Evolutionary conservation across 371 early-diverging fungal genomes (phyloP).

Genomic region (Nematocida homosporus): DNA sequence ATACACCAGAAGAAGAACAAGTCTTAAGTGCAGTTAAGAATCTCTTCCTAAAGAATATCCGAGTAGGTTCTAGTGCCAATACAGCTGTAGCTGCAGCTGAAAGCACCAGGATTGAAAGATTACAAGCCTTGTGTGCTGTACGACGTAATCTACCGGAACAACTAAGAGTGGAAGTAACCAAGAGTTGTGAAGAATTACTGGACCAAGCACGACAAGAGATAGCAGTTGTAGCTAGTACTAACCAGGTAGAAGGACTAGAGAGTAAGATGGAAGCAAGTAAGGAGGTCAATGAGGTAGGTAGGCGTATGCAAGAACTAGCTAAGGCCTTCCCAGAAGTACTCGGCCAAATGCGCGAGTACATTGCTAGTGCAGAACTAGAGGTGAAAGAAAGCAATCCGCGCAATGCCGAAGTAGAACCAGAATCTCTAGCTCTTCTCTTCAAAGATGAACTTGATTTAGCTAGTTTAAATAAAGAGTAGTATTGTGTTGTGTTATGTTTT

Average conservation of each 20-base stretch:
- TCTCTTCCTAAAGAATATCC: constrained; percentile 49
- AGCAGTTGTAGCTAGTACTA: background rate
- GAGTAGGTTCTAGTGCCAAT: constrained; percentile 40
- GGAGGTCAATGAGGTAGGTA: background rate
- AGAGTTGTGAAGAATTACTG: background rate
- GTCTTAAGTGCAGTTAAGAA: constrained; percentile 39
- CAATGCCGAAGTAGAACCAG: constrained; percentile 30
- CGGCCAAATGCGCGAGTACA: constrained; percentile 12
- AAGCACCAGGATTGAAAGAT: background rate
- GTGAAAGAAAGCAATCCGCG: constrained; percentile 44
- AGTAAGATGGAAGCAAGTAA: background rate
- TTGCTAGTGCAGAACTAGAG: constrained; percentile 19
- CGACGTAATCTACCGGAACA: constrained; percentile 28
- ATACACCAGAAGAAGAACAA: constrained; percentile 8
- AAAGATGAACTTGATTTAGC: constrained; percentile 44
- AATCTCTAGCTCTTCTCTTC: constrained; percentile 46
- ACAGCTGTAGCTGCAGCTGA: constrained; percentile 35
- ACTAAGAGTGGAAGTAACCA: constrained; percentile 15
- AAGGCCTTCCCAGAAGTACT: constrained; percentile 13
- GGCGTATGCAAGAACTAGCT: constrained; percentile 19
- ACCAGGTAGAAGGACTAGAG: too few species aligned
- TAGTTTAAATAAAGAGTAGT: background rate
- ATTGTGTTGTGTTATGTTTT: too few species aligned
- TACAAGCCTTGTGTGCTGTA: constrained; percentile 14
- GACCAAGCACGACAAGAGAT: background rate